phyloP scores from a whole-genome alignment of 805 yeast genomes.

The Saturnispora ahearnii region DNA sequence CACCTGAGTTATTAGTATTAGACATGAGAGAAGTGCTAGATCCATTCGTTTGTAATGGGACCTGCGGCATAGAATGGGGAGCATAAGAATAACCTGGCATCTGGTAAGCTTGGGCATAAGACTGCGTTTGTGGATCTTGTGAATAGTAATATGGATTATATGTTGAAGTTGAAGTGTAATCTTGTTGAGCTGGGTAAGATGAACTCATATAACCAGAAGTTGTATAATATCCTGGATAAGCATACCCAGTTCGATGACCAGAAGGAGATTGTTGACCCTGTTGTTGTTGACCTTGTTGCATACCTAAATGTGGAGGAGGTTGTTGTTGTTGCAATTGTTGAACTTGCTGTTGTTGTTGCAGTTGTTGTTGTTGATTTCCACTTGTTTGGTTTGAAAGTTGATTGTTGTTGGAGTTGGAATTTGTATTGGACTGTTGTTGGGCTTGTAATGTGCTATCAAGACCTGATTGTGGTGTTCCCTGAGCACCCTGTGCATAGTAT shows the following conservation, averaged over 20 bases:
- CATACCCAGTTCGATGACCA: neutral
- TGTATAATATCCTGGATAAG: slow-evolving; percentile 1
- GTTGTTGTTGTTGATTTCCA: slow-evolving; percentile 1
- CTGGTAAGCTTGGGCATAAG: slow-evolving; percentile 1
- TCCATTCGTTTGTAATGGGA: neutral
- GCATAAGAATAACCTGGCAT: slow-evolving; percentile 4
- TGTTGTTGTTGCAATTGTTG: slow-evolving; percentile 7
- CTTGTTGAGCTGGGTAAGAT: slow-evolving; percentile 1
- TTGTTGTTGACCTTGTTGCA: slow-evolving; percentile 5
- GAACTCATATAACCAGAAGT: neutral
- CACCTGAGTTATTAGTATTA: slow-evolving; percentile 14
- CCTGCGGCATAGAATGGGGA: neutral
- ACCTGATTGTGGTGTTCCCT: neutral
- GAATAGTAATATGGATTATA: slow-evolving; percentile 4
- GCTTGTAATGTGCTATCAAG: neutral
- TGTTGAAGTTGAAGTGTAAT: neutral
- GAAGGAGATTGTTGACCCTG: neutral
- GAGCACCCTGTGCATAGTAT: neutral
- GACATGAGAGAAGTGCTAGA: slow-evolving; percentile 7
- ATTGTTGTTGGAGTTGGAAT: neutral
- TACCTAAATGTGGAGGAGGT: neutral
- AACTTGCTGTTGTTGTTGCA: slow-evolving; percentile 6
- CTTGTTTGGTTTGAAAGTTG: neutral
- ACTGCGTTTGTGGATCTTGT: slow-evolving; percentile 3
- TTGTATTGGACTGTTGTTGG: neutral